Base-by-base conservation (phyloP, 306 rosid species). In the Cucurbita moschata region DNA sequence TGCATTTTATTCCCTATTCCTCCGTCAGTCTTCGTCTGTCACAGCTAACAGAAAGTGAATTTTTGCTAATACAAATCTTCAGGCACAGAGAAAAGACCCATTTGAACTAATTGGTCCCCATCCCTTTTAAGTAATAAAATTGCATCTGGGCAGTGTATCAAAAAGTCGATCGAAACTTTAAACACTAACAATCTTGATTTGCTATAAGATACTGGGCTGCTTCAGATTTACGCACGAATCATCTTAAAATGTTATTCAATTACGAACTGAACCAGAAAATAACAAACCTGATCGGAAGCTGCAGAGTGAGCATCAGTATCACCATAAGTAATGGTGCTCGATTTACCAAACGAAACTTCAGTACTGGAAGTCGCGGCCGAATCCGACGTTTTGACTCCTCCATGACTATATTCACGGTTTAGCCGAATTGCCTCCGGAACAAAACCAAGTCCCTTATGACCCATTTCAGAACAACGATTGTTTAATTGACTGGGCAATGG, bases 321-420 rank as follows among this genome's bases (percentile, higher is more conserved):
- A 21, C 92, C 89, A 77, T 87, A 88, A 75, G 85, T 77, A 79
- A 91, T 83, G 77, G 88, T 38, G 38, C 2, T 90, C 26, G 79
- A 90, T 61, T 83, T 96, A 8, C 96, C 88, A 40, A 86, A 81
- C 19, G 97, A 94, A 75, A 87, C 83, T 75, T 94, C 99, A 0
- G 97, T 91, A 86, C 97, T 89, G 0, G 83, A 90, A 0, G 91
- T 96, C 4, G 81, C 89, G 0, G 90, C 96, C 5, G 96, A 85
- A 44, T 19, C 18, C 30, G 54, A 19, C 37, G 50, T 9, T 10
- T 66, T 66, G 16, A 47, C 72, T 63, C 50, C 35, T 39, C 13
- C 54, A 50, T 50, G 69, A 63, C 69, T 6, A 10, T 39, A 60
- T 60, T 60, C 67, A 35, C 10, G 67, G 19, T 61, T 61, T 37